phyloP scores from a whole-genome alignment of 371 early-diverging fungal species.

The Umbelopsis sp. region DNA sequence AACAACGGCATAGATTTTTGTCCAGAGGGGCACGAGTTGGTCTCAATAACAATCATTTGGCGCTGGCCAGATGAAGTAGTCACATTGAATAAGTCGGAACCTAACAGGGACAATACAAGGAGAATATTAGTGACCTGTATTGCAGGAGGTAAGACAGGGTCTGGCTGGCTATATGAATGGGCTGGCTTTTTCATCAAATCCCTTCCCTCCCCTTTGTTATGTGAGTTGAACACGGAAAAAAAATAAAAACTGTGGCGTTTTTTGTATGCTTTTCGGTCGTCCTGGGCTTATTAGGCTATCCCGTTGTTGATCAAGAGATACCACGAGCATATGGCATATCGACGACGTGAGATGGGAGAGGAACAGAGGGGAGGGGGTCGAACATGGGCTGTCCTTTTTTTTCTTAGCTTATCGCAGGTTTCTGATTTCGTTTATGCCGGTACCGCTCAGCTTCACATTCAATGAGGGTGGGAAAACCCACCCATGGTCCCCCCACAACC shows the following conservation, averaged over 20 bases:
- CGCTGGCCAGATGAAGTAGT: constrained; percentile 86
- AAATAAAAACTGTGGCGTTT: background rate
- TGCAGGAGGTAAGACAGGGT: background rate
- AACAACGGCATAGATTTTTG: constrained; percentile 94
- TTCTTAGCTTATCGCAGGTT: no score
- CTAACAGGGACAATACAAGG: constrained; percentile 32
- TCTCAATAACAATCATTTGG: constrained; percentile 96
- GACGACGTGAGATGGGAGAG: background rate
- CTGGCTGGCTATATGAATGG: no score
- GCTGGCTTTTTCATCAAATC: no score
- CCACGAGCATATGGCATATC: background rate
- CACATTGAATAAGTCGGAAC: constrained; percentile 91
- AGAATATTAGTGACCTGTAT: background rate
- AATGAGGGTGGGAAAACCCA: background rate
- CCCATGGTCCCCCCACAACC: background rate
- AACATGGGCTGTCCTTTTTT: no score
- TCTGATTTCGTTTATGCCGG: no score
- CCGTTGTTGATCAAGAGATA: background rate
- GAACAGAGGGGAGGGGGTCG: no score
- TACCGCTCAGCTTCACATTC: background rate
- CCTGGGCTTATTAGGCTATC: background rate
- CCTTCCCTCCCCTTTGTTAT: background rate
- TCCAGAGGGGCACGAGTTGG: constrained; percentile 94
- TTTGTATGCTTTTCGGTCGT: background rate
- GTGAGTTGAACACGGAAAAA: background rate